These are phyloP conservation scores for Termitomyces sp. DNA, from an alignment of 768 basidiomycete species.

Conservation along the genomic window DNA sequence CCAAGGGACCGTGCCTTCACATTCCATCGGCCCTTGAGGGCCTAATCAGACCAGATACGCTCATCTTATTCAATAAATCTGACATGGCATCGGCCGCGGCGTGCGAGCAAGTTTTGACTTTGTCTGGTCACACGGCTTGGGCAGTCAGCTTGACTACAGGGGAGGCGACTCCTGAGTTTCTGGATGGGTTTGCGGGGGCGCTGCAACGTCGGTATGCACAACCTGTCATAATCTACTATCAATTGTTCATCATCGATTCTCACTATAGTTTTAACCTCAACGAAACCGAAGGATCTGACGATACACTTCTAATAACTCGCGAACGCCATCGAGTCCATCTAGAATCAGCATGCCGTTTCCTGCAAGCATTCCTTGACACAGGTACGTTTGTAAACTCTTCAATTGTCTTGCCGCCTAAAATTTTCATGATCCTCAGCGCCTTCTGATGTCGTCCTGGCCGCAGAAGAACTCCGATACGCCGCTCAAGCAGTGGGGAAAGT, in stretches of 20 bases:
- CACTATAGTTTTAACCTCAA: constrained; percentile 22
- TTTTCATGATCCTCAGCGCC: constrained; percentile 32
- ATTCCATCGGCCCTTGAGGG: constrained; percentile 43
- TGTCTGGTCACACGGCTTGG: constrained; percentile 39
- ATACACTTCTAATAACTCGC: constrained; percentile 69
- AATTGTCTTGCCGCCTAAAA: background rate
- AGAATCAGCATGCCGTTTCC: constrained; percentile 52
- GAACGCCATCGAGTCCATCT: constrained; percentile 77
- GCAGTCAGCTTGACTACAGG: constrained; percentile 54
- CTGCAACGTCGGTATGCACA: constrained; percentile 44
- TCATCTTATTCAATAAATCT: constrained; percentile 75
- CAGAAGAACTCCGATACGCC: constrained; percentile 86
- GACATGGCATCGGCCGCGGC: constrained; percentile 39
- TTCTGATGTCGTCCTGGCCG: constrained; percentile 74
- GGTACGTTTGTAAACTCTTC: constrained; percentile 4
- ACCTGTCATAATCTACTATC: background rate
- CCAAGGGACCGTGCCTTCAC: constrained; percentile 9
- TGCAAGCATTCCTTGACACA: constrained; percentile 54
- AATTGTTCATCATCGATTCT: background rate
- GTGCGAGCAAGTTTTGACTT: background rate
- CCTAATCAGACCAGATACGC: constrained; percentile 51
- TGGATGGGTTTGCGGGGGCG: constrained; percentile 48
- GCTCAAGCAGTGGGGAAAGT: constrained; percentile 79
- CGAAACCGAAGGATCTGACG: constrained; percentile 18
- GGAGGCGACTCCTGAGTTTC: constrained; percentile 51